These are phyloP conservation scores for Gossypium aridum DNA, from an alignment of 441 rosid genomes.

Conservation along the genomic window DNA sequence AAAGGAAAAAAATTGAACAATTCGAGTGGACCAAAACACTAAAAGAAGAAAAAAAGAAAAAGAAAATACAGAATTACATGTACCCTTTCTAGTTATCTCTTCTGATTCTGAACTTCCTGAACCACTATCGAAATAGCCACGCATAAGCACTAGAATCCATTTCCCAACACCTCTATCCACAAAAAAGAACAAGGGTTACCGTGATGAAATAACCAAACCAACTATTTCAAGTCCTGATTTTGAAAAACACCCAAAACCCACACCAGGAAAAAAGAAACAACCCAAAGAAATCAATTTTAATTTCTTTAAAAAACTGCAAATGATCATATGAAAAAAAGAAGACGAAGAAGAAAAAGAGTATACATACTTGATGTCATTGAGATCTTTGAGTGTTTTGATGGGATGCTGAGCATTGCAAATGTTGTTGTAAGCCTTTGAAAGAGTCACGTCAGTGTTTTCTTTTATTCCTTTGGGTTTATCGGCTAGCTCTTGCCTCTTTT, in stretches of 20 bases:
- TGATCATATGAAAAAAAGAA: not conserved
- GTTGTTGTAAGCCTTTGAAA: constrained; percentile 50
- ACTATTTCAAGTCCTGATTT: not conserved
- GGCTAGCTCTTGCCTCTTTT: constrained; percentile 61
- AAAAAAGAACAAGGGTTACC: not conserved
- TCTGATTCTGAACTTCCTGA: constrained; percentile 50
- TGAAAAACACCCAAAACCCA: not conserved
- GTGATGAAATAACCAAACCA: not conserved
- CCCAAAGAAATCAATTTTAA: not conserved
- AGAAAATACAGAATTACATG: not conserved
- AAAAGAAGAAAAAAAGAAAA: not conserved
- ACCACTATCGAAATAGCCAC: constrained; percentile 49
- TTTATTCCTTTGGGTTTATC: constrained; percentile 66
- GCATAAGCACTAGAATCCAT: constrained; percentile 68
- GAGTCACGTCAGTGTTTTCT: constrained; percentile 50
- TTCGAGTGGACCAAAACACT: constrained; percentile 6
- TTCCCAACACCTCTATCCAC: constrained; percentile 76
- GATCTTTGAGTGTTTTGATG: constrained; percentile 58
- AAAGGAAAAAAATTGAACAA: not conserved
- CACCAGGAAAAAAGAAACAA: not conserved
- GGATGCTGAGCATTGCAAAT: constrained; percentile 51
- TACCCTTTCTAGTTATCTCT: constrained; percentile 37
- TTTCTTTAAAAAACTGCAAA: not conserved
- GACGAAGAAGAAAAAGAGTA: constrained; percentile 1
- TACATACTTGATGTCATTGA: constrained; percentile 65